These are phyloP conservation scores for Wickerhamiella slavikovae DNA, from an alignment of 805 yeast genomes.

Conservation along the genomic window DNA sequence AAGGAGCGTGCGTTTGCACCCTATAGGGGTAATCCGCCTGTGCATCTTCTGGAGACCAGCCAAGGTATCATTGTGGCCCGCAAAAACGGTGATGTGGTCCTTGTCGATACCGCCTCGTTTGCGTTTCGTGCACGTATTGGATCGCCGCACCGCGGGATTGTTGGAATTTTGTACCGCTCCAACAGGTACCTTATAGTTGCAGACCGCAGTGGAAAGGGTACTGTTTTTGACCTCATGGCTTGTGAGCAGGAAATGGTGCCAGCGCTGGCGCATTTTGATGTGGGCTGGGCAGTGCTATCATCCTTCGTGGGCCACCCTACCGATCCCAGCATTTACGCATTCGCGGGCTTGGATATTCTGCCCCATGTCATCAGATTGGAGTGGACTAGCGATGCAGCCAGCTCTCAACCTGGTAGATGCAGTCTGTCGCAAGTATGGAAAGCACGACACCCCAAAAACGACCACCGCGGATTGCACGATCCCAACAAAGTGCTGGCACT, in stretches of 20 bases:
- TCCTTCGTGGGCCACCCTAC: slow-evolving; percentile 30
- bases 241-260: no score
- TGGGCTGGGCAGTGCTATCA: no score
- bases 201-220: no score
- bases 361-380: slow-evolving; percentile 24
- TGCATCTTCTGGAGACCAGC: slow-evolving; percentile 4
- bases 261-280: no score
- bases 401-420: no score
- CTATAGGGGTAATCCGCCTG: slow-evolving; percentile 16
- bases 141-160: no score
- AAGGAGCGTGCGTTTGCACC: slow-evolving; percentile 24
- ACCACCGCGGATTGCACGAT: slow-evolving; percentile 54
- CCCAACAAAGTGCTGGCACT: slow-evolving; percentile 62
- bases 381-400: slow-evolving; percentile 14
- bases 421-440: slow-evolving; percentile 35
- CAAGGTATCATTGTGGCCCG: slow-evolving; percentile 11
- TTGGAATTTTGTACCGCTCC: no score
- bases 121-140: no score
- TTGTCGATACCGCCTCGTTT: no score
- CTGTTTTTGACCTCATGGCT: no score
- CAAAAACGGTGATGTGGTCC: slow-evolving; percentile 10
- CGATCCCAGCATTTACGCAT: slow-evolving; percentile 37
- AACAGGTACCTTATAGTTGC: no score
- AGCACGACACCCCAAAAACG: slow-evolving; percentile 70
- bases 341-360: slow-evolving; percentile 76